A percentile compares a stretch with the other conserved stretches of the same genome.
Conservation (phyloP, 2,329 filamentous ascomycete species). For the Diaporthe australafricana region DNA sequence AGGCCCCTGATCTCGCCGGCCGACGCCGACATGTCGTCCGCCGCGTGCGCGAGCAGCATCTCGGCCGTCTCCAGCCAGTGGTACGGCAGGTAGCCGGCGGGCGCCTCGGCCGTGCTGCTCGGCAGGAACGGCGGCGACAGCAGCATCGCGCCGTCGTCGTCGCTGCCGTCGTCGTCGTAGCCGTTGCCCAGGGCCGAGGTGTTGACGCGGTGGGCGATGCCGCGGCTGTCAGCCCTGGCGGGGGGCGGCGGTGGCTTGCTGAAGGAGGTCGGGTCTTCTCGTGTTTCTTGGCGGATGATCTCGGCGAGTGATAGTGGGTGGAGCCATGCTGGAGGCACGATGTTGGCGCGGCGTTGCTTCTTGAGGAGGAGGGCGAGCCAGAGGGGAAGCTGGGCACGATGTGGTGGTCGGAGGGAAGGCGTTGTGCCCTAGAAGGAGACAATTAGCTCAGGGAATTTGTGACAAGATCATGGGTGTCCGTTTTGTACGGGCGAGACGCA, state of each 20-base stretch:
- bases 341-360: constrained; percentile 92
- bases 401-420: constrained; percentile 81
- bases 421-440: constrained; percentile 74
- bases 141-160: constrained; percentile 41
- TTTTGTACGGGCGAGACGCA: constrained; percentile 62
- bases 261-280: constrained; percentile 77
- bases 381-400: constrained; percentile 82
- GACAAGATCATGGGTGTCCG: constrained; percentile 13
- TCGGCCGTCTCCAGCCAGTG: constrained; percentile 96
- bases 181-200: constrained; percentile 32
- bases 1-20: constrained; percentile 80
- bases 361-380: constrained; percentile 97
- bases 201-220: constrained; percentile 52
- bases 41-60: constrained; percentile 85
- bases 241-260: constrained; percentile 80
- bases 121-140: constrained; percentile 82
- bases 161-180: constrained; percentile 44
- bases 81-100: constrained; percentile 82
- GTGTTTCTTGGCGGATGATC: constrained; percentile 85
- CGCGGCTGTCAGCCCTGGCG: constrained; percentile 59
- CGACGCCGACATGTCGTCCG: constrained; percentile 79
- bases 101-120: constrained; percentile 77
- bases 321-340: constrained; percentile 91
- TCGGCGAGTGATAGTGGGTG: constrained; percentile 78
- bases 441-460: constrained; percentile 28